Percentiles rank a stretch among this genome's conserved stretches.
These are phyloP conservation scores for Alternaria ethzedia DNA, from an alignment of 2,329 filamentous ascomycete species.

Conservation along the genomic window DNA sequence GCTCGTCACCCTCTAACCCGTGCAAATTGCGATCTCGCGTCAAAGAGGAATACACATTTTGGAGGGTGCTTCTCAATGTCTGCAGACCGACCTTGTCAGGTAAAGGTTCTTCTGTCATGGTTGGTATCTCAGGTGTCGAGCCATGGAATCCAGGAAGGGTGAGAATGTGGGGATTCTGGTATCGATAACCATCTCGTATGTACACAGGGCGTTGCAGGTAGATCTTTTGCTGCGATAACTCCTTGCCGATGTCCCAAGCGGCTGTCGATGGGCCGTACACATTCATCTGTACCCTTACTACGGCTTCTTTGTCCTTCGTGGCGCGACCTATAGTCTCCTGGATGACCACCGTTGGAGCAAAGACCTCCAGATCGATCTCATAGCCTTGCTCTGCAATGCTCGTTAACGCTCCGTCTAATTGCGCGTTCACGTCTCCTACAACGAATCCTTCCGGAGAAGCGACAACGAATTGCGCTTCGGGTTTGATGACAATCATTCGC, in stretches of 20 bases:
- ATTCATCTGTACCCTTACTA: slow-evolving; percentile 35
- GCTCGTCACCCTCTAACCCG: slow-evolving; percentile 30
- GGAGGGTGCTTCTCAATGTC: background rate
- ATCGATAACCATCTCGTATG: slow-evolving; percentile 13
- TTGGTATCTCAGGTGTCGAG: background rate
- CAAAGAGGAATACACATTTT: slow-evolving; percentile 29
- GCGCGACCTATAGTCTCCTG: slow-evolving; percentile 31
- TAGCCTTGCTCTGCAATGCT: slow-evolving; percentile 20
- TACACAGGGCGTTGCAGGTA: slow-evolving; percentile 35
- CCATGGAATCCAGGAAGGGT: slow-evolving; percentile 18
- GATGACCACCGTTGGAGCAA: slow-evolving; percentile 22
- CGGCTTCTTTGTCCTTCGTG: slow-evolving; percentile 31
- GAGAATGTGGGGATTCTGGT: slow-evolving; percentile 38
- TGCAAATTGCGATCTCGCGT: slow-evolving; percentile 20
- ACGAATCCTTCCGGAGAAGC: slow-evolving; percentile 18
- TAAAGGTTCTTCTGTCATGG: background rate
- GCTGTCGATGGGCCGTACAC: slow-evolving; percentile 23
- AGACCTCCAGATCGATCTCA: slow-evolving; percentile 29
- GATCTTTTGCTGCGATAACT: slow-evolving; percentile 28
- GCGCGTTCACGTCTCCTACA: slow-evolving; percentile 28
- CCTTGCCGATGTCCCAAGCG: slow-evolving; percentile 19
- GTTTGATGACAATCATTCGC: slow-evolving; percentile 16
- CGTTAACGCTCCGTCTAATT: slow-evolving; percentile 25
- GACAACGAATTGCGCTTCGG: slow-evolving; percentile 19
- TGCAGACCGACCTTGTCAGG: background rate